Evolutionary conservation across 129 eudicot species (phyloP).

Genomic region (Gnaphalium uliginosum): DNA sequence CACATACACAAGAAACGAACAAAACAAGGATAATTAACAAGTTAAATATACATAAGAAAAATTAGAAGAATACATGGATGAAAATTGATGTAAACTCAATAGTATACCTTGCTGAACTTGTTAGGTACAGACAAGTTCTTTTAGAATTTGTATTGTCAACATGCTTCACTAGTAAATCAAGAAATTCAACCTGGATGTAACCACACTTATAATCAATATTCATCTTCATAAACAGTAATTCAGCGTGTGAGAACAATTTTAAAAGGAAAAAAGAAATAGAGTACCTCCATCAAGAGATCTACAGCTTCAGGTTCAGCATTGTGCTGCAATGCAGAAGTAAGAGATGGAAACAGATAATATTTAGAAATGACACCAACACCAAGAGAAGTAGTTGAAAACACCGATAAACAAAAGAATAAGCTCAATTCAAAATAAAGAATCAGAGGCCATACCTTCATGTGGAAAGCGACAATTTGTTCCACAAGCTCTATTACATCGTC

Average conservation of each 20-base stretch:
- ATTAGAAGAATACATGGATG: neutral
- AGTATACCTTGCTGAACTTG: constrained; percentile 69
- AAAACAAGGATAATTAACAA: neutral
- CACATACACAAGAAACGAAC: too few relatives aligned
- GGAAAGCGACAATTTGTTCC: constrained; percentile 87
- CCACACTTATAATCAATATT: constrained; percentile 2
- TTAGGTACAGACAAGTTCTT: constrained; percentile 76
- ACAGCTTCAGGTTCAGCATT: constrained; percentile 99
- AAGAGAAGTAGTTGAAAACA: constrained; percentile 9
- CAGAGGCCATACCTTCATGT: constrained; percentile 74
- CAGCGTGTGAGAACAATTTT: neutral
- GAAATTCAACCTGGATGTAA: constrained; percentile 69
- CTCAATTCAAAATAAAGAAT: neutral
- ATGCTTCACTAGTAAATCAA: constrained; percentile 72
- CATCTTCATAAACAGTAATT: neutral
- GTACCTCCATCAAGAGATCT: constrained; percentile 98
- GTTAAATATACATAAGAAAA: neutral
- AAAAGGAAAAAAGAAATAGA: neutral
- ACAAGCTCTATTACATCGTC: constrained; percentile 85
- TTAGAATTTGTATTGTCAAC: constrained; percentile 63
- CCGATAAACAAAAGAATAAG: neutral
- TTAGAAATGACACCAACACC: neutral
- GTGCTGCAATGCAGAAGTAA: constrained; percentile 61
- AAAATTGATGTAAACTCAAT: constrained; percentile 2
- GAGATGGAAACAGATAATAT: neutral